These are phyloP conservation scores for Ogataea neopini DNA, from an alignment of 805 yeast species.

Conservation along the genomic window DNA sequence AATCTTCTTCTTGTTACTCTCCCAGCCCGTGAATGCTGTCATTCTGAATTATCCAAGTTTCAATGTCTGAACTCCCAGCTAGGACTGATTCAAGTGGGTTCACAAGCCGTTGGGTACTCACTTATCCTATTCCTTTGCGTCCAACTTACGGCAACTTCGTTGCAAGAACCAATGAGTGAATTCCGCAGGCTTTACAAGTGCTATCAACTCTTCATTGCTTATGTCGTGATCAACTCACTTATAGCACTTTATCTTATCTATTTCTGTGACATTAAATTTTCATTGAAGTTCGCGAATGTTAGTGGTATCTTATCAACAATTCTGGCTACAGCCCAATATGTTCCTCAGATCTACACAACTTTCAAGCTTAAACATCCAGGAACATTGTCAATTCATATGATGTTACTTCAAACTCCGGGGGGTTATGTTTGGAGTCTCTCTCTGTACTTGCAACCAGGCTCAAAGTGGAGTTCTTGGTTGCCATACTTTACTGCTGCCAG, in stretches of 20 bases:
- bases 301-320: slow-evolving; percentile 67
- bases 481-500: slow-evolving; percentile 73
- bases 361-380: slow-evolving; percentile 73
- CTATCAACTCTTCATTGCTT: slow-evolving; percentile 43
- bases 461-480: slow-evolving; percentile 86
- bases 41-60: slow-evolving; percentile 41
- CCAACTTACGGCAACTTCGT: slow-evolving; percentile 44
- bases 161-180: slow-evolving; percentile 48
- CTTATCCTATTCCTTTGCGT: slow-evolving; percentile 58
- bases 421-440: slow-evolving; percentile 80
- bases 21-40: slow-evolving; percentile 65
- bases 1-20: slow-evolving; percentile 65
- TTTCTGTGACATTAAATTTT: slow-evolving; percentile 7
- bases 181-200: slow-evolving; percentile 42
- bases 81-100: slow-evolving; percentile 64
- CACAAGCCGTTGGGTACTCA: slow-evolving; percentile 61
- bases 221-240: slow-evolving; percentile 36
- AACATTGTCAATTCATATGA: slow-evolving; percentile 74
- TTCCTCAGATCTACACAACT: slow-evolving; percentile 80
- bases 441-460: slow-evolving; percentile 67
- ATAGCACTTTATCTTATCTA: slow-evolving; percentile 37
- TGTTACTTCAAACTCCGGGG: slow-evolving; percentile 88
- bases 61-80: slow-evolving; percentile 68
- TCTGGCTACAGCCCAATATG: slow-evolving; percentile 67
- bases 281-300: slow-evolving; percentile 49